Base-by-base conservation (phyloP, 2,329 filamentous ascomycete genomes). In the Colletotrichum sp. region DNA sequence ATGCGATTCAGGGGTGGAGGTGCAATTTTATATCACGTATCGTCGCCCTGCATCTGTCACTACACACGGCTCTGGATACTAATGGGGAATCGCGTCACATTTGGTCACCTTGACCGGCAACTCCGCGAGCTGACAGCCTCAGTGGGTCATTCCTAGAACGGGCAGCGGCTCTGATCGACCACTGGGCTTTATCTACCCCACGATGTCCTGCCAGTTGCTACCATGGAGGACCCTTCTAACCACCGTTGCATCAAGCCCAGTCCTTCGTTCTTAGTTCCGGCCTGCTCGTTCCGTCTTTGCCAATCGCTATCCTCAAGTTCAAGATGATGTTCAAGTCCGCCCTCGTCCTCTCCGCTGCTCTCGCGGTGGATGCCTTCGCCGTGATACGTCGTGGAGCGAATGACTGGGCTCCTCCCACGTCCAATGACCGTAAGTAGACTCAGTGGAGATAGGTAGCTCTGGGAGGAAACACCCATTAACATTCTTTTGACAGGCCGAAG, bases 401-500 rank as follows among this genome's bases (percentile, higher is more conserved):
- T 26, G 75, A 70, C 8, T 76, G 75, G 75, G 32, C 55, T n/a
- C 71, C 75, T 5, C 75, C 75, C 4, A 75, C 60, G n/a, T 30
- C 72, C 12, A 63, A 24, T 26, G 75, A 76, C 30, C 75, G 75
- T 76, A 63, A 71, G 62, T 21, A 8, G 8, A 36, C 10, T 18
- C 16, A 30, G 34, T 24, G 36, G 36, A 28, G 28, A 36, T 28
- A 1, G n/a, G 10, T 21, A 13, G 9, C 36, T 15, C 9, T 6
- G 9, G 24, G 26, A 10, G 16, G 21, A 7, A 9, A 28, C n/a
- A 36, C 16, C 18, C 28, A 52, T 71, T 44, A 16, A 52, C n/a
- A 21, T 16, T 32, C 16, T n/a, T 28, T 16, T 15, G 10, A 36
- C 64, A 77, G 77, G 71, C 28, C 77, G 79, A 12, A 76, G 78